Base-by-base conservation (phyloP, 2,329 filamentous ascomycete genomes). In the Endoconidiophora polonica region DNA sequence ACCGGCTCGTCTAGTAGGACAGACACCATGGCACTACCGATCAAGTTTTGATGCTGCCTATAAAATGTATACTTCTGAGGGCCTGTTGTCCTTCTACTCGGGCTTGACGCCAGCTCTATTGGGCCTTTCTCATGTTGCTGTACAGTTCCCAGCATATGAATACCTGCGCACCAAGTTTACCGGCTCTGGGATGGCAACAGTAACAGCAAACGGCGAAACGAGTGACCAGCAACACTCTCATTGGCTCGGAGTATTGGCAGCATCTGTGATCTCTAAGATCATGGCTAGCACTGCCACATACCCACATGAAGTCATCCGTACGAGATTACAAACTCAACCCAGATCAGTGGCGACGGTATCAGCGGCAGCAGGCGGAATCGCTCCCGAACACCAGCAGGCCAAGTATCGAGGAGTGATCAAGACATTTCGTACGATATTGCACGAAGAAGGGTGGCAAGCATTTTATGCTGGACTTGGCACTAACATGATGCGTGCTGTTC, bases 401-500 rank as follows among this genome's bases (percentile, higher is more conserved):
- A 77, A 73, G 57, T 96, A 98, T 62, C 74, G 70, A 56, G 91
- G 91, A 42, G 76, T 95, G 33, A 64, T 88, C 42, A 79, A 75
- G 60, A 95, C 90, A 0, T 90, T 83, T 63, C 77, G 79, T 55
- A 88, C 81, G 2, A 96, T 98, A 54, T 68, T 95, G 37, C 70
- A 69, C 33, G 91, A 98, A 64, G 91, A 98, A 65, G 91, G 91
- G 5, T 95, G 90, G 88, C 75, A 83, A 55, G 90, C 90, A 3
- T 96, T 98, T 59, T 98, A 98, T 63, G 90, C 88, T 22, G 91
- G 91, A 36, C 86, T 98, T 72, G 91, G 91, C 37, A 94, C 90
- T 45, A 98, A 98, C 66, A 85, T 98, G 78, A 86, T 96, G 71
- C 77, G 91, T 51, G 91, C 91, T 5, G 82, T 98, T 10, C 91